These are phyloP conservation scores for Trifolium subterraneum DNA, from an alignment of 306 rosid species.

Conservation along the genomic window DNA sequence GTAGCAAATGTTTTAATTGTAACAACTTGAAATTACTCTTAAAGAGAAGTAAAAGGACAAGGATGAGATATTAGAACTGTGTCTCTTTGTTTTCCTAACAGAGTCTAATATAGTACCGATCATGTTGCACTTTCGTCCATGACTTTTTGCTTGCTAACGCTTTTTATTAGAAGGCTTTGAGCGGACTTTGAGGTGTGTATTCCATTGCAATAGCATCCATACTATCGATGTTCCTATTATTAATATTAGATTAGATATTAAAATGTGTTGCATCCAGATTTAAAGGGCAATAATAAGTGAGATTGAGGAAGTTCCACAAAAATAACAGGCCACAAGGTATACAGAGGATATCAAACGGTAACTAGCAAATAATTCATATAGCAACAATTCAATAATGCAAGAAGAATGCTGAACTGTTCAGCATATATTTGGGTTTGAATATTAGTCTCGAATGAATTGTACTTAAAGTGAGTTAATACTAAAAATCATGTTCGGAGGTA, in stretches of 20 bases:
- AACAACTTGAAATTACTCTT: slow-evolving; percentile 6
- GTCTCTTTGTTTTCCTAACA: slow-evolving; percentile 24
- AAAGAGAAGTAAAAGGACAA: slow-evolving; percentile 16
- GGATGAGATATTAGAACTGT: slow-evolving; percentile 2
- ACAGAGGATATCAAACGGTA: not conserved
- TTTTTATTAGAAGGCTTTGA: slow-evolving; percentile 48
- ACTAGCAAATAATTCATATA: not conserved
- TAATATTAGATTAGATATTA: slow-evolving; percentile 24
- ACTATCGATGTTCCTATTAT: slow-evolving; percentile 78
- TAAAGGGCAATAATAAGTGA: slow-evolving; percentile 2
- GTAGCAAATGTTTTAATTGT: not conserved
- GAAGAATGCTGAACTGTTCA: not conserved
- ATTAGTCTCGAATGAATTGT: not conserved
- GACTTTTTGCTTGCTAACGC: slow-evolving; percentile 41
- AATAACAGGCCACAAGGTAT: not conserved
- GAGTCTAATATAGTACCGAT: slow-evolving; percentile 7
- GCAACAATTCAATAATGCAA: not conserved
- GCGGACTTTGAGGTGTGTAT: slow-evolving; percentile 54
- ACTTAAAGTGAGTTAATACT: too few relatives aligned
- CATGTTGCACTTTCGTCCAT: not conserved
- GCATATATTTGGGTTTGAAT: not conserved
- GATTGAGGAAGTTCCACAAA: slow-evolving; percentile 17
- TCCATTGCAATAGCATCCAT: slow-evolving; percentile 96
- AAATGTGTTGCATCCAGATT: slow-evolving; percentile 5
- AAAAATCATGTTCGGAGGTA: not conserved